Conservation (phyloP, 2,329 filamentous ascomycete genomes). For the Apiospora malaysiana region DNA sequence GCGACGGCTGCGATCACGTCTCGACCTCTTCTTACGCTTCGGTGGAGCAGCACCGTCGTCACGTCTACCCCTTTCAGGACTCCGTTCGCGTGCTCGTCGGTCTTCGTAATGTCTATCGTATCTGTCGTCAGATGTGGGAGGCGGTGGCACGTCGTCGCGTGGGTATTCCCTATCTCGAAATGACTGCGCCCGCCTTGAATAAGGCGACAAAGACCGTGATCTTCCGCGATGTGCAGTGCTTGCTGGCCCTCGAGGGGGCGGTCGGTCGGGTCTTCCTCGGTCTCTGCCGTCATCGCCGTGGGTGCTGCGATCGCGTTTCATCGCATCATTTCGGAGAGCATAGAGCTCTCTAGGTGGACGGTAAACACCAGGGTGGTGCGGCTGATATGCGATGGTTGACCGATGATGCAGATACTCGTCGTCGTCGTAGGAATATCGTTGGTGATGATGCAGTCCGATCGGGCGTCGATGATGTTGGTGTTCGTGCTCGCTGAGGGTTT, state of each 20-base stretch:
- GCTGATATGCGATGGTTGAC: not conserved
- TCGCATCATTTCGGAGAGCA: slow-evolving; percentile 45
- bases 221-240: slow-evolving; percentile 30
- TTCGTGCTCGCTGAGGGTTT: slow-evolving; percentile 2
- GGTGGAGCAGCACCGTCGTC: slow-evolving; percentile 39
- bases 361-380: slow-evolving; percentile 7
- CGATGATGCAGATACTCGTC: not conserved
- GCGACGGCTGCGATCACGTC: slow-evolving; percentile 41
- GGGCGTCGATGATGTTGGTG: slow-evolving; percentile 1
- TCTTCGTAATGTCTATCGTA: slow-evolving; percentile 38
- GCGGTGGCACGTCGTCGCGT: slow-evolving; percentile 31
- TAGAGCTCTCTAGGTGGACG: slow-evolving; percentile 10
- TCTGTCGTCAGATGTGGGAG: slow-evolving; percentile 39
- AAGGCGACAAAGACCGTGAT: slow-evolving; percentile 34
- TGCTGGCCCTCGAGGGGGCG: slow-evolving; percentile 31
- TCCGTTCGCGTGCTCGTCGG: slow-evolving; percentile 45
- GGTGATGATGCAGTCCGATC: slow-evolving; percentile 3
- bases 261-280: slow-evolving; percentile 38
- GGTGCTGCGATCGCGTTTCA: slow-evolving; percentile 48
- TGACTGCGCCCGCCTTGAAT: slow-evolving; percentile 32
- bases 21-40: slow-evolving; percentile 49
- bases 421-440: not conserved
- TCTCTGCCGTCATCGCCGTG: slow-evolving; percentile 40
- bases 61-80: slow-evolving; percentile 46
- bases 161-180: slow-evolving; percentile 33